phyloP scores from a whole-genome alignment of 306 rosid genomes.

The Pueraria montana region DNA sequence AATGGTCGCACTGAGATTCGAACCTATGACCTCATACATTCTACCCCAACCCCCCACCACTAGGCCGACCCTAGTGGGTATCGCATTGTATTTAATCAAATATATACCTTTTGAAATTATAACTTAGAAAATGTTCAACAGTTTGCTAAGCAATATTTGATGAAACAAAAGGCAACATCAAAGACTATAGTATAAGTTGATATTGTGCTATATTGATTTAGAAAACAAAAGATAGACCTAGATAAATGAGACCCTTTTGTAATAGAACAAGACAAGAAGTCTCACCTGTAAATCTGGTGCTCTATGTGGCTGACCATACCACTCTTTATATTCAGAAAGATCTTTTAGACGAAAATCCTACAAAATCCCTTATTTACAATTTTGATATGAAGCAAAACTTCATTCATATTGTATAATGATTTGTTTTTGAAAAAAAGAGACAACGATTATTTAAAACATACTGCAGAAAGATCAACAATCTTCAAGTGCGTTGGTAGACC shows the following conservation, averaged over 20 bases:
- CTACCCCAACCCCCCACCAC: too few relatives aligned
- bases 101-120: constrained; percentile 22
- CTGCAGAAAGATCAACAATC: constrained; percentile 99
- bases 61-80: too few relatives aligned
- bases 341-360: constrained; percentile 93
- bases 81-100: too few relatives aligned
- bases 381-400: constrained; percentile 29
- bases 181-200: constrained; percentile 15
- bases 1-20: too few relatives aligned
- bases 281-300: constrained; percentile 87
- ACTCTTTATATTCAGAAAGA: constrained; percentile 87
- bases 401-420: neutral
- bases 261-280: constrained; percentile 25
- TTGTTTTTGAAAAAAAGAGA: neutral
- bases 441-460: constrained; percentile 53
- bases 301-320: constrained; percentile 93
- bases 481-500: constrained; percentile 87
- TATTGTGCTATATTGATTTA: constrained; percentile 11
- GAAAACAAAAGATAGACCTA: constrained; percentile 39
- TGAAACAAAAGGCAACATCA: constrained; percentile 27
- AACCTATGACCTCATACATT: too few relatives aligned
- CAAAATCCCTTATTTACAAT: constrained; percentile 44
- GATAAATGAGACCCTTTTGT: constrained; percentile 33
- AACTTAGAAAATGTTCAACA: neutral
- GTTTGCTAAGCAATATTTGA: constrained; percentile 25